Conservation (phyloP, 75 land plant genomes). For the Gnetum montanum region DNA sequence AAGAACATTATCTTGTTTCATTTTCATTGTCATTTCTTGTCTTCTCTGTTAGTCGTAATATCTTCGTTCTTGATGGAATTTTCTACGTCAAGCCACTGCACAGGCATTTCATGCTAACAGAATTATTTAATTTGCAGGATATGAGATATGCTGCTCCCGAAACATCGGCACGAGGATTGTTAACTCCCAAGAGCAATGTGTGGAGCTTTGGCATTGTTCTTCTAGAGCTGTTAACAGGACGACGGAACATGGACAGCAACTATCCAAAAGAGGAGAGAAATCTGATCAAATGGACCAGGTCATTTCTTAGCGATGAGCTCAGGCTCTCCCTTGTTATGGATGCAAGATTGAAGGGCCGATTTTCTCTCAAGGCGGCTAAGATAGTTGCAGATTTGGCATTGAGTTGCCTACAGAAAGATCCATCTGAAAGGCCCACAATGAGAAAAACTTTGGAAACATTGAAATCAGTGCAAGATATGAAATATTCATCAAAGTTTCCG, state of each 20-base stretch:
- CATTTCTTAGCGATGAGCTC: conserved; percentile 69
- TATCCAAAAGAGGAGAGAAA: conserved; percentile 59
- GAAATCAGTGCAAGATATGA: conserved; percentile 52
- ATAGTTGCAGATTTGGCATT: conserved; percentile 63
- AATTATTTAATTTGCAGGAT: conserved; percentile 25
- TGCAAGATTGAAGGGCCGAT: conserved; percentile 63
- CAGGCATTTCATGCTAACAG: neutral
- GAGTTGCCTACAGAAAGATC: conserved; percentile 66
- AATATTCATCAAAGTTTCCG: conserved; percentile 36
- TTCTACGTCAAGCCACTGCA: too few species aligned
- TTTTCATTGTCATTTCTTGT: too few species aligned
- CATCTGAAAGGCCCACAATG: conserved; percentile 80
- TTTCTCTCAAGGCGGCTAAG: conserved; percentile 55
- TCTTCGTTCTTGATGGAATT: too few species aligned
- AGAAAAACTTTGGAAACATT: conserved; percentile 53
- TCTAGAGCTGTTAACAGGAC: conserved; percentile 85
- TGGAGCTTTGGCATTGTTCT: conserved; percentile 96
- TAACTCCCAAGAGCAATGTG: conserved; percentile 80
- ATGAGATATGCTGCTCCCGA: conserved; percentile 56
- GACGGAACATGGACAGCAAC: conserved; percentile 40
- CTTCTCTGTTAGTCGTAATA: too few species aligned
- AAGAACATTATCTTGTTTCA: too few species aligned
- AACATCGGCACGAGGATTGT: conserved; percentile 41
- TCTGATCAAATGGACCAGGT: conserved; percentile 70
- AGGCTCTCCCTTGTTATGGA: conserved; percentile 75